Conservation (phyloP, 1,284 basidiomycete genomes). For the Polyporus tsugae region DNA sequence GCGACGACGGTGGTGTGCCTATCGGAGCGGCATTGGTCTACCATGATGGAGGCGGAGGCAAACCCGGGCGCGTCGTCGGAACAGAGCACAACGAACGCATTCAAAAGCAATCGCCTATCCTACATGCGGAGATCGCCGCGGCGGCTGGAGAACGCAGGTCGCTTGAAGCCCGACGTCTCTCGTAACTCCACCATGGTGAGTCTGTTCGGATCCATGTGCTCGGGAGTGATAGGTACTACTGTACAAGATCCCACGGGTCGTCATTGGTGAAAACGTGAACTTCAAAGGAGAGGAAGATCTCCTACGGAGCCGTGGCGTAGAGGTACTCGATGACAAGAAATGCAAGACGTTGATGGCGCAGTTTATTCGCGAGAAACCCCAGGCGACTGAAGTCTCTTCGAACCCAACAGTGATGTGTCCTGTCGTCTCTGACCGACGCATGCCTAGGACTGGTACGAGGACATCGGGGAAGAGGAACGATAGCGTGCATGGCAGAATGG, state of each 20-base stretch:
- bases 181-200: slow-evolving; percentile 56
- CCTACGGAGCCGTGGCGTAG: slow-evolving; percentile 56
- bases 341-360: slow-evolving; percentile 39
- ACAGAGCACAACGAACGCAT: slow-evolving; percentile 61
- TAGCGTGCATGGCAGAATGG: not conserved
- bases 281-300: slow-evolving; percentile 60
- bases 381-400: slow-evolving; percentile 45
- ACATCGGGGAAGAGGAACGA: slow-evolving; percentile 53
- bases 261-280: slow-evolving; percentile 65
- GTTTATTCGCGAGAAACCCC: slow-evolving; percentile 44
- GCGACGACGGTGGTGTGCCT: slow-evolving; percentile 61
- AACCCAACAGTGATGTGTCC: not conserved
- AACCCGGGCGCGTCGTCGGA: slow-evolving; percentile 50
- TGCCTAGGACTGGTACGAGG: slow-evolving; percentile 62
- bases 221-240: slow-evolving; percentile 65
- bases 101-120: slow-evolving; percentile 59
- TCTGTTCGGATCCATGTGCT: slow-evolving; percentile 54
- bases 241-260: slow-evolving; percentile 66
- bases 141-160: slow-evolving; percentile 59
- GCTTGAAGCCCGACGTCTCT: slow-evolving; percentile 53
- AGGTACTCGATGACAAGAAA: slow-evolving; percentile 55
- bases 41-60: slow-evolving; percentile 34
- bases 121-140: slow-evolving; percentile 66
- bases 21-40: slow-evolving; percentile 61
- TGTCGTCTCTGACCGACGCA: not conserved